Evolutionary conservation across 768 basidiomycete genomes (phyloP).

Genomic region (Tubosaeta brunneosetosa): DNA sequence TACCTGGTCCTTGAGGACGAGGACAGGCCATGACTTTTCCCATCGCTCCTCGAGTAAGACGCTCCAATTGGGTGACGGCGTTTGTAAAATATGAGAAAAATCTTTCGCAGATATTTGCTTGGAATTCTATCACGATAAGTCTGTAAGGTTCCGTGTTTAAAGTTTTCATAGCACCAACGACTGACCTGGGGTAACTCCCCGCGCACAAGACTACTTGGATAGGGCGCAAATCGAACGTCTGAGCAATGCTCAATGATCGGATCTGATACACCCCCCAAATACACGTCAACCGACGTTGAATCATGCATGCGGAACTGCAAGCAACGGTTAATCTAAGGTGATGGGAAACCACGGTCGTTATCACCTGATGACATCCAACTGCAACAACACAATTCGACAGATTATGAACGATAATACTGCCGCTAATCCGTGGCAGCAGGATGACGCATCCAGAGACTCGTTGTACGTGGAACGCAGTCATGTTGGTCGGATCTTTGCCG

Average conservation of each 20-base stretch:
- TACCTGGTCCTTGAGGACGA: slow-evolving; percentile 11
- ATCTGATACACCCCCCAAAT: slow-evolving; percentile 61
- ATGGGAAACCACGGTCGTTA: background rate
- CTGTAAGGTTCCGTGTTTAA: background rate
- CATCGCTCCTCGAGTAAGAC: slow-evolving; percentile 10
- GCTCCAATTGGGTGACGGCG: slow-evolving; percentile 76
- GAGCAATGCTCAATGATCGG: slow-evolving; percentile 79
- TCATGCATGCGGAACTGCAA: slow-evolving; percentile 84
- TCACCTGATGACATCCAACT: slow-evolving; percentile 78
- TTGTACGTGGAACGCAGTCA: slow-evolving; percentile 35
- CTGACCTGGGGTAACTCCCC: slow-evolving; percentile 11
- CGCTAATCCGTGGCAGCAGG: slow-evolving; percentile 58
- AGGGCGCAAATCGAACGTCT: slow-evolving; percentile 56
- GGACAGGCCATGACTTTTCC: slow-evolving; percentile 22
- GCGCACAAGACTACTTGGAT: slow-evolving; percentile 40
- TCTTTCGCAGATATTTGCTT: slow-evolving; percentile 62
- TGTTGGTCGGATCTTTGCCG: background rate
- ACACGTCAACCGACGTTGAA: slow-evolving; percentile 59
- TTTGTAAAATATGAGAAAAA: slow-evolving; percentile 75
- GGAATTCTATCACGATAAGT: slow-evolving; percentile 21
- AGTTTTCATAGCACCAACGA: background rate
- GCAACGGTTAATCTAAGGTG: background rate
- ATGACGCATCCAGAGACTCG: slow-evolving; percentile 58
- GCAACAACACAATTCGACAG: slow-evolving; percentile 59
- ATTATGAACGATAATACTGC: slow-evolving; percentile 71